A percentile compares a stretch with the other conserved stretches of the same genome.
phyloP scores from a whole-genome alignment of 192 early-diverging fungal genomes.

The Podila minutissima region DNA sequence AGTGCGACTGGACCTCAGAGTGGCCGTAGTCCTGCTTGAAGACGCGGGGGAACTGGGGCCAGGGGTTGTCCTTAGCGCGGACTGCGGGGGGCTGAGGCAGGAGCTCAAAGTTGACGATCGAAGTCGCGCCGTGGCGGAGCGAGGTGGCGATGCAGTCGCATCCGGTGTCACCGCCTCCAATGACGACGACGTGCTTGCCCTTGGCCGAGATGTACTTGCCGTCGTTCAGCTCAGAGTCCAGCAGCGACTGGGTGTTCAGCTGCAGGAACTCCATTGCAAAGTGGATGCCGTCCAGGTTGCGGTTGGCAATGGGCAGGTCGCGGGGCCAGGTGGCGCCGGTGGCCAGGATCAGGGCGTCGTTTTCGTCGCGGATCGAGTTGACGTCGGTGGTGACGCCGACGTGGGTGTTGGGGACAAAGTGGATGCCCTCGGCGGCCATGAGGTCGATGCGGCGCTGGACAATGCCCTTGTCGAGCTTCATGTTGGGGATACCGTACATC shows the following conservation, averaged over 20 bases:
- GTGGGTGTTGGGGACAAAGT: constrained; percentile 87
- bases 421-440: constrained; percentile 93
- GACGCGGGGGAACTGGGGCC: constrained; percentile 96
- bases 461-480: constrained; percentile 98
- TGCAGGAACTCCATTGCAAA: constrained; percentile 99
- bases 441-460: constrained; percentile 95
- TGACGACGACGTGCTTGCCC: constrained; percentile 94
- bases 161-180: constrained; percentile 99
- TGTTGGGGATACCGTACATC: constrained; percentile 99
- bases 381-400: constrained; percentile 89
- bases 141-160: constrained; percentile 97
- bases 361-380: constrained; percentile 65
- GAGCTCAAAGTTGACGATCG: constrained; percentile 96
- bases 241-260: constrained; percentile 85
- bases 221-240: constrained; percentile 83
- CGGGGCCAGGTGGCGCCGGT: constrained; percentile 98
- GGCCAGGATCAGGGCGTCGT: constrained; percentile 89
- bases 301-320: constrained; percentile 89
- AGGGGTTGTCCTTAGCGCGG: constrained; percentile 93
- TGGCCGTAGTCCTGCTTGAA: constrained; percentile 98
- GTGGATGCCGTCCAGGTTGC: constrained; percentile 90
- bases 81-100: constrained; percentile 89
- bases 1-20: constrained; percentile 85
- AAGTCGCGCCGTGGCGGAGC: constrained; percentile 89
- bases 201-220: constrained; percentile 84